These are phyloP conservation scores for Cyclostephanos invisitatus DNA, from an alignment of 108 stramenopile genomes.

Conservation along the genomic window DNA sequence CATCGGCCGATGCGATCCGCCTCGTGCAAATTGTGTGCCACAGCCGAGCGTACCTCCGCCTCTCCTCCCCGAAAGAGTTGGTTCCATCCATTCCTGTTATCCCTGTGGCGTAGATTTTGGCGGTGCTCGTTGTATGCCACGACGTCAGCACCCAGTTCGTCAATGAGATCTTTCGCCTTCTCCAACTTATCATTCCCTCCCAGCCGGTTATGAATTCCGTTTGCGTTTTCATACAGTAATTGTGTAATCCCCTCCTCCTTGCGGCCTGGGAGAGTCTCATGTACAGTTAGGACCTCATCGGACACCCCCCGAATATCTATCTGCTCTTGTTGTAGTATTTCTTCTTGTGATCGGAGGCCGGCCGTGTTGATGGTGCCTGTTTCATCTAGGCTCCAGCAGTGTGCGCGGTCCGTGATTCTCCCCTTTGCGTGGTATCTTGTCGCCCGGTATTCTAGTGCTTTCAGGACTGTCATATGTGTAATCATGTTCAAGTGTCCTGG, in stretches of 20 bases:
- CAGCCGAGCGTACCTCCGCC: too few relatives aligned
- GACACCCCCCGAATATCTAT: not conserved
- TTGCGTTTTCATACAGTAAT: not conserved
- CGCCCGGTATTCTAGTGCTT: not conserved
- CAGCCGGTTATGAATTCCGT: not conserved
- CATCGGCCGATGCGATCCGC: too few relatives aligned
- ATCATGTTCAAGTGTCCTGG: not conserved
- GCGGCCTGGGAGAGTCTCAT: not conserved
- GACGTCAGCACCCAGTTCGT: too few relatives aligned
- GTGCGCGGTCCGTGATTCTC: not conserved
- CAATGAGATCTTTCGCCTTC: too few relatives aligned
- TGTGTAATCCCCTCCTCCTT: conserved; percentile 1
- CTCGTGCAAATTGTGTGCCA: too few relatives aligned
- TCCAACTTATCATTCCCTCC: too few relatives aligned
- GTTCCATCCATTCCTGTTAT: too few relatives aligned
- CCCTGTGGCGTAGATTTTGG: too few relatives aligned
- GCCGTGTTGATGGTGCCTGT: not conserved
- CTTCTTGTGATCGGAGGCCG: too few relatives aligned
- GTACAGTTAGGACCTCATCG: conserved; percentile 1
- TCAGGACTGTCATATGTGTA: not conserved
- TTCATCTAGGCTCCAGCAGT: not conserved
- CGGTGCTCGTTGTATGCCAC: too few relatives aligned
- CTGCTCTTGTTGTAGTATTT: too few relatives aligned
- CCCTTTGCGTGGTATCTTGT: not conserved
- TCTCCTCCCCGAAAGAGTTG: too few relatives aligned